A percentile compares a stretch with the other conserved stretches of the same genome.
phyloP scores from a whole-genome alignment of 768 basidiomycete species.

The Arthromyces matolae region DNA sequence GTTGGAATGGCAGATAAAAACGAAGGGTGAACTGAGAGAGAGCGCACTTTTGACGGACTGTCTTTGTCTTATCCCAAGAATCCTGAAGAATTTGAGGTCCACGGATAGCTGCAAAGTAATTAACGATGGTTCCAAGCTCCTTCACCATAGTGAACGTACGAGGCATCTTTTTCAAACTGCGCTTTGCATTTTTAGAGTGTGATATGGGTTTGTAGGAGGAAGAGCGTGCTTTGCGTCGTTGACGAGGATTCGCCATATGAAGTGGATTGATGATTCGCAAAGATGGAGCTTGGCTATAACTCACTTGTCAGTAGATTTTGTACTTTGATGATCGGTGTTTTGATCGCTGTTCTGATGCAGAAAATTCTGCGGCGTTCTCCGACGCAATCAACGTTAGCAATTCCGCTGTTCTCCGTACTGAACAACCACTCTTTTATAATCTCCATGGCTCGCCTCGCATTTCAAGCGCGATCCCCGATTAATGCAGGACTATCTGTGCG shows the following conservation, averaged over 20 bases:
- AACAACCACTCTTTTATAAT: constrained; percentile 4
- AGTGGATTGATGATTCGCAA: too few species aligned
- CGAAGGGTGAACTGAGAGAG: neutral
- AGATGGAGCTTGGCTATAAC: too few species aligned
- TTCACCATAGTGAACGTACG: constrained; percentile 33
- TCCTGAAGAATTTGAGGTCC: constrained; percentile 80
- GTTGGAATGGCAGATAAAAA: neutral
- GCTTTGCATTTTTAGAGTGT: constrained; percentile 72
- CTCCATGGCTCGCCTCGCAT: constrained; percentile 41
- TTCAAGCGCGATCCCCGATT: constrained; percentile 37
- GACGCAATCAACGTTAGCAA: constrained; percentile 17
- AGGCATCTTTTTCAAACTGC: constrained; percentile 74
- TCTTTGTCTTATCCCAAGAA: constrained; percentile 85
- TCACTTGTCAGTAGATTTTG: too few species aligned
- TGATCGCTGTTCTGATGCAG: constrained; percentile 6
- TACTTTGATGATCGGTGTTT: constrained; percentile 4
- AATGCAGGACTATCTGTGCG: constrained; percentile 36
- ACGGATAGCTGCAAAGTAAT: constrained; percentile 55
- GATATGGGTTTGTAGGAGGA: constrained; percentile 69
- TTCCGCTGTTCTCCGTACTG: constrained; percentile 30
- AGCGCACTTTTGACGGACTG: constrained; percentile 87
- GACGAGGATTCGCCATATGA: constrained; percentile 90
- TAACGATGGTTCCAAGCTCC: neutral
- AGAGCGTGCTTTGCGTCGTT: constrained; percentile 82
- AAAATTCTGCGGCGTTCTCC: constrained; percentile 27